These are phyloP conservation scores for Eimeria acervulina DNA, from an alignment of 169 alveolate species.

Conservation along the genomic window DNA sequence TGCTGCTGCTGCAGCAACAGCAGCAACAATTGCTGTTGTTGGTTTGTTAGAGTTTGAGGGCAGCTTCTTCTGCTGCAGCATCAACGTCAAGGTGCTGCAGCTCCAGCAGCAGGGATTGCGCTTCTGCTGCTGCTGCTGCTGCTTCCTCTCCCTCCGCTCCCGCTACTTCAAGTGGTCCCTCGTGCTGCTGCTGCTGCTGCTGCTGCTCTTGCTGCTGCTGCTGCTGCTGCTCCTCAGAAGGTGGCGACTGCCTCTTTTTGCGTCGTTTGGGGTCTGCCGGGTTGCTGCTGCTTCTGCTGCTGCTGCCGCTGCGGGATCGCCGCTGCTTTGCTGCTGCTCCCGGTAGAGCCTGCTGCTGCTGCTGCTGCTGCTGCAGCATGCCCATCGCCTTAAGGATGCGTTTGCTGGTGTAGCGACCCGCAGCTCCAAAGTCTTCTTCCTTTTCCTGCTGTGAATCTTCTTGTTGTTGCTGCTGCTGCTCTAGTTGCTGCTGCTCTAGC, in stretches of 20 bases:
- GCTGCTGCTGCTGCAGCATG: no score
- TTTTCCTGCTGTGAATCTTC: no score
- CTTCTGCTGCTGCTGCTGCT: conserved; percentile 25
- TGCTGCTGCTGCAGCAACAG: conserved; percentile 39
- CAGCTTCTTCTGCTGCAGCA: conserved; percentile 52
- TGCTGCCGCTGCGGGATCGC: conserved; percentile 17
- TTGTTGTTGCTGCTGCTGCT: no score
- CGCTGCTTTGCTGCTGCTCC: not conserved
- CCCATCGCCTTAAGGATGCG: no score
- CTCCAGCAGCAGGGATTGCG: not conserved
- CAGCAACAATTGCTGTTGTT: no score
- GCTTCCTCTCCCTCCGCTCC: not conserved
- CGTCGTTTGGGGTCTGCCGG: not conserved
- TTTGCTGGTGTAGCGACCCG: no score
- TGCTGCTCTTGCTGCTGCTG: conserved; percentile 30
- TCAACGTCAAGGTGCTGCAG: not conserved
- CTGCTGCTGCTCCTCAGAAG: not conserved
- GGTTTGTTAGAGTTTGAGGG: not conserved
- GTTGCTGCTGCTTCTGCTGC: conserved; percentile 59
- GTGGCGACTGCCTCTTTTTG: not conserved
- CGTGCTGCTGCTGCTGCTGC: not conserved
- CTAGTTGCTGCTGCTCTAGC: no score
- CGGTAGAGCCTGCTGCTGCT: not conserved
- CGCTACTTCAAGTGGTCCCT: not conserved
- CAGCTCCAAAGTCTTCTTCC: no score